A percentile compares a stretch with the other conserved stretches of the same genome.
These are phyloP conservation scores for Moesziomyces sp. DNA, from an alignment of 1,284 basidiomycete genomes.

Conservation along the genomic window DNA sequence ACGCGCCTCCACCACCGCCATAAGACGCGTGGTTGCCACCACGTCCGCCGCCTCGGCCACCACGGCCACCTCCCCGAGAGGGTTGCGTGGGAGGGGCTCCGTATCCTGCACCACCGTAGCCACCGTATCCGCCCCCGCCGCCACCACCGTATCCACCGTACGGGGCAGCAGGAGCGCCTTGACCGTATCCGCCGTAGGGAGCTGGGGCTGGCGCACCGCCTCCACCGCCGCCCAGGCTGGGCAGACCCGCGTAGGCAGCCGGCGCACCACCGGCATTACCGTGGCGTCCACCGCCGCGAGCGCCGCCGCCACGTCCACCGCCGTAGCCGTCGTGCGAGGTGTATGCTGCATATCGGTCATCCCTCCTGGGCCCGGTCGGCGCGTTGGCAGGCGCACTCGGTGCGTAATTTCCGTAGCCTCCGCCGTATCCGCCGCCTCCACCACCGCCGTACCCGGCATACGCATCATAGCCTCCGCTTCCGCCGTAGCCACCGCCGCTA, in stretches of 20 bases:
- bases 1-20: conserved; percentile 32
- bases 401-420: not conserved
- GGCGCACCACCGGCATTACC: conserved; percentile 6
- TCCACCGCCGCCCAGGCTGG: conserved; percentile 23
- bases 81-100: conserved; percentile 8
- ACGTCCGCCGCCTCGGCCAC: conserved; percentile 5
- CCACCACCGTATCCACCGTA: conserved; percentile 31
- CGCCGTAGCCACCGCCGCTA: conserved; percentile 5
- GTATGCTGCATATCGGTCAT: conserved; percentile 37
- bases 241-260: conserved; percentile 23
- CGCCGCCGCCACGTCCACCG: conserved; percentile 16
- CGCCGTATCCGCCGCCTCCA: conserved; percentile 15
- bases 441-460: conserved; percentile 19
- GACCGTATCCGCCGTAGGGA: conserved; percentile 44
- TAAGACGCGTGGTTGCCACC: conserved; percentile 19
- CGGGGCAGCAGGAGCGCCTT: not conserved
- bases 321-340: conserved; percentile 12
- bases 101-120: conserved; percentile 27
- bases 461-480: conserved; percentile 17
- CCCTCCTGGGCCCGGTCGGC: conserved; percentile 14
- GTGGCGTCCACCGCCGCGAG: conserved; percentile 8
- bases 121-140: conserved; percentile 18
- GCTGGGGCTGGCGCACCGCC: conserved; percentile 5
- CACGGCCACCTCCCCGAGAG: conserved; percentile 15
- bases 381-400: conserved; percentile 4